Conservation (phyloP, 148 eudicot species). For the Selenicereus undatus region DNA sequence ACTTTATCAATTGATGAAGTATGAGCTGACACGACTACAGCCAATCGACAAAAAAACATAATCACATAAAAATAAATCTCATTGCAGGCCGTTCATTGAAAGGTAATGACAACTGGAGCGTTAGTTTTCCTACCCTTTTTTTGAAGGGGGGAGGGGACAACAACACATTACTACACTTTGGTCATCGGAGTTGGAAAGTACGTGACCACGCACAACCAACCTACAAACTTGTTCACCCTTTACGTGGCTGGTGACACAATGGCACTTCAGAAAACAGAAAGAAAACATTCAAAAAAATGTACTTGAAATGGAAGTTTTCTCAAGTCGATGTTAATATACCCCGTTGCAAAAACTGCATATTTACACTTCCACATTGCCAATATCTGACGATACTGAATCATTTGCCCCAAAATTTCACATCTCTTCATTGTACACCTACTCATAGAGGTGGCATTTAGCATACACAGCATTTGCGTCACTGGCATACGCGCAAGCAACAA, state of each 20-base stretch:
- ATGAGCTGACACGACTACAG: no score
- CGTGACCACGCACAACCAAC: not conserved
- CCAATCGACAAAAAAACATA: no score
- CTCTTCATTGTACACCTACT: not conserved
- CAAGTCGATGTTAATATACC: not conserved
- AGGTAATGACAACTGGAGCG: no score
- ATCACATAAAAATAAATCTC: no score
- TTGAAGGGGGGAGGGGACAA: no score
- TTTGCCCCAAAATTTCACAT: not conserved
- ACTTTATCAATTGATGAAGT: no score
- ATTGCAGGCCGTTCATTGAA: no score
- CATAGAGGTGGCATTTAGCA: not conserved
- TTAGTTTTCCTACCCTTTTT: no score
- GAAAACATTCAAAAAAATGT: not conserved
- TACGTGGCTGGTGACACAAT: not conserved
- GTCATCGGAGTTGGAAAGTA: no score
- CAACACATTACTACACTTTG: no score
- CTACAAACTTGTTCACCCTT: not conserved
- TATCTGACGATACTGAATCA: not conserved
- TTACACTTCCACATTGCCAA: conserved; percentile 3
- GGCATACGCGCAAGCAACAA: not conserved
- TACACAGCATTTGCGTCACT: not conserved
- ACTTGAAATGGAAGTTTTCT: not conserved
- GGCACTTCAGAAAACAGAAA: not conserved
- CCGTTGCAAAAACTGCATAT: not conserved